Evolutionary conservation across 495 filamentous ascomycete genomes (phyloP).

Genomic region (Annulohypoxylon stygium): DNA sequence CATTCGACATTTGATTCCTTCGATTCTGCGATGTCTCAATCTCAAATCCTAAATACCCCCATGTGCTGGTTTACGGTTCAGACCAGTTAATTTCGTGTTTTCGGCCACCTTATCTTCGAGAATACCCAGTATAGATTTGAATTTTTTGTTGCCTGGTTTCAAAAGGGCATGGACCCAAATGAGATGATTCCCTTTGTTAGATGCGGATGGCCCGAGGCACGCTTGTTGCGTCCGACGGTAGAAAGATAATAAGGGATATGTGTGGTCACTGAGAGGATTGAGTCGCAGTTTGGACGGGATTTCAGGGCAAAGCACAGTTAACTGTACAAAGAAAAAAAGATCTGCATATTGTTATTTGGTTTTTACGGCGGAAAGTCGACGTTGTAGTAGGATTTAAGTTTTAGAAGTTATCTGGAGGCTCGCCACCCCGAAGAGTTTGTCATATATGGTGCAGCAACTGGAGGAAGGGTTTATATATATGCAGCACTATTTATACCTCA

Average conservation of each 20-base stretch:
- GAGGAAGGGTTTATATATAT: constrained; percentile 37
- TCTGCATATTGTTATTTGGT: constrained; percentile 39
- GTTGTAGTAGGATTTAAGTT: constrained; percentile 35
- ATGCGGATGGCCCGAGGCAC: constrained; percentile 35
- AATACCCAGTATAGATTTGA: constrained; percentile 60
- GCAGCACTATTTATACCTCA: constrained; percentile 38
- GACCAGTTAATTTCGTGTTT: constrained; percentile 48
- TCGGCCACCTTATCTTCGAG: constrained; percentile 52
- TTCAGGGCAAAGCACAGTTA: constrained; percentile 19
- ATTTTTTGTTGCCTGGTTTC: constrained; percentile 38
- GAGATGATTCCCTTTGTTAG: constrained; percentile 53
- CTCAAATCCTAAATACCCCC: constrained; percentile 53
- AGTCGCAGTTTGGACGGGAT: constrained; percentile 21
- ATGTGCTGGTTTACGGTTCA: constrained; percentile 43
- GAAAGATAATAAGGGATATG: constrained; percentile 31
- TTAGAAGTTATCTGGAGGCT: constrained; percentile 40
- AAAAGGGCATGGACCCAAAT: constrained; percentile 45
- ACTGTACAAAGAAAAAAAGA: constrained; percentile 45
- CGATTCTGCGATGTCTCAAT: constrained; percentile 48
- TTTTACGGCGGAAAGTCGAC: constrained; percentile 28
- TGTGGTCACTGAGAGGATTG: constrained; percentile 18
- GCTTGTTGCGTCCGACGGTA: constrained; percentile 33
- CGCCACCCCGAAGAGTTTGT: constrained; percentile 41
- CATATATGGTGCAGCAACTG: constrained; percentile 41
- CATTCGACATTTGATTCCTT: constrained; percentile 45